These are phyloP conservation scores for Boechera stricta DNA, from an alignment of 345 rosid species.

Conservation along the genomic window DNA sequence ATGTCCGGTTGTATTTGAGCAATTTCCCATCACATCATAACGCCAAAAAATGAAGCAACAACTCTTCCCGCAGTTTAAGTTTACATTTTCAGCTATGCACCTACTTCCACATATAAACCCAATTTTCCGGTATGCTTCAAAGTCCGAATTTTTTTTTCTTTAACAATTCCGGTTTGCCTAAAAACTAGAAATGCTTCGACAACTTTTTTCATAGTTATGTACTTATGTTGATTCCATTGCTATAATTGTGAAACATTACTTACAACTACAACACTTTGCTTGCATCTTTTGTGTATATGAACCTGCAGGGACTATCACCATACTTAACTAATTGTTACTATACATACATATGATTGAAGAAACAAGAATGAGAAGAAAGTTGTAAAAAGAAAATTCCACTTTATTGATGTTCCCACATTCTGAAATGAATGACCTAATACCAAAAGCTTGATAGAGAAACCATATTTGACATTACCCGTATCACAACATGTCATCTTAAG, in stretches of 20 bases:
- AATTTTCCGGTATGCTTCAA: slow-evolving; percentile 25
- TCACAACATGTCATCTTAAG: slow-evolving; percentile 23
- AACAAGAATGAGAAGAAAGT: slow-evolving; percentile 16
- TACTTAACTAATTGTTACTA: background rate
- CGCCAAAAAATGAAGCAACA: slow-evolving; percentile 39
- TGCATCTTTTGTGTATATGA: slow-evolving; percentile 24
- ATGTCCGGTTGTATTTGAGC: slow-evolving; percentile 30
- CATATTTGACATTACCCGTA: slow-evolving; percentile 23
- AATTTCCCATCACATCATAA: slow-evolving; percentile 25
- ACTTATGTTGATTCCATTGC: slow-evolving; percentile 29
- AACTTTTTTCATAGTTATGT: background rate
- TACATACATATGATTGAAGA: slow-evolving; percentile 1
- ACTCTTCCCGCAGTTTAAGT: slow-evolving; percentile 22
- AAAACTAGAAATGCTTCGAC: slow-evolving; percentile 5
- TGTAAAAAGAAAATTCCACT: background rate
- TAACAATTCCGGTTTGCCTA: background rate
- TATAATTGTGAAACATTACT: slow-evolving; percentile 24
- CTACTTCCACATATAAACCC: slow-evolving; percentile 18
- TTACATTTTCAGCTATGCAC: slow-evolving; percentile 25
- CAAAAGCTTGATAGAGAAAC: slow-evolving; percentile 26
- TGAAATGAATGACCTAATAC: slow-evolving; percentile 26
- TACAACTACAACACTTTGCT: slow-evolving; percentile 3
- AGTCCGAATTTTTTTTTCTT: background rate
- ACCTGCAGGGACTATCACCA: slow-evolving; percentile 14
- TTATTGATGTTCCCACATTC: slow-evolving; percentile 29